Evolutionary conservation across 306 rosid genomes (phyloP).

Genomic region (Glycine soja): DNA sequence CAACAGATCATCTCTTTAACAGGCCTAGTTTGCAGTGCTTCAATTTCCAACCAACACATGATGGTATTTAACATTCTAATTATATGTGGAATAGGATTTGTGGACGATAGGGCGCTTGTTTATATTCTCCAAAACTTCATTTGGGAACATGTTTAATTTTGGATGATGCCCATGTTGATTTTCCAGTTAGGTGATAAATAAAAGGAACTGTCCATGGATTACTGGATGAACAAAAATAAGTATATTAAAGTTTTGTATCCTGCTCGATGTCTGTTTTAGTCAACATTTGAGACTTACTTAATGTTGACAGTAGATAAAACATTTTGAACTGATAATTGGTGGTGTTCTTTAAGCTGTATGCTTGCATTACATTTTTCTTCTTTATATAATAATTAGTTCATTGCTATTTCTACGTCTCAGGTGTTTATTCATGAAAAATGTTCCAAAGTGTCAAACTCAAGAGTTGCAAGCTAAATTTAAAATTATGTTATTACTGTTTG

Average conservation of each 20-base stretch:
- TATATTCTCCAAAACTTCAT: constrained; percentile 26
- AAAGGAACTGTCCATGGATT: neutral
- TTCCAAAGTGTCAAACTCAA: neutral
- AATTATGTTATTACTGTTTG: constrained; percentile 24
- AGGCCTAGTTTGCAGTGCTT: constrained; percentile 77
- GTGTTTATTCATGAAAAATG: neutral
- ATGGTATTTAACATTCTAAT: constrained; percentile 66
- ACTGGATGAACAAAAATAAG: neutral
- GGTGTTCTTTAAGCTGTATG: constrained; percentile 1
- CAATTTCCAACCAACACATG: constrained; percentile 77
- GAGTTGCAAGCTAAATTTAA: constrained; percentile 14
- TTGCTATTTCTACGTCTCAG: constrained; percentile 9
- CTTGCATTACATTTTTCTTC: neutral
- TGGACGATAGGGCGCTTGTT: neutral
- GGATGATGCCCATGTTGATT: constrained; percentile 6
- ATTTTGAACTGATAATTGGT: constrained; percentile 17
- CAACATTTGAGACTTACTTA: constrained; percentile 8
- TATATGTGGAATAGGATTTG: constrained; percentile 18
- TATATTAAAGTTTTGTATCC: neutral
- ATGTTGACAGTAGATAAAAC: neutral
- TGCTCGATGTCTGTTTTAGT: neutral
- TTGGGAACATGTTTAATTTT: constrained; percentile 13
- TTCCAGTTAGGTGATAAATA: neutral
- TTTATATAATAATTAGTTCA: constrained; percentile 10
- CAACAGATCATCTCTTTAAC: constrained; percentile 77